These are phyloP conservation scores for Lecanicillium sp. DNA, from an alignment of 2,329 filamentous ascomycete genomes.

Conservation along the genomic window DNA sequence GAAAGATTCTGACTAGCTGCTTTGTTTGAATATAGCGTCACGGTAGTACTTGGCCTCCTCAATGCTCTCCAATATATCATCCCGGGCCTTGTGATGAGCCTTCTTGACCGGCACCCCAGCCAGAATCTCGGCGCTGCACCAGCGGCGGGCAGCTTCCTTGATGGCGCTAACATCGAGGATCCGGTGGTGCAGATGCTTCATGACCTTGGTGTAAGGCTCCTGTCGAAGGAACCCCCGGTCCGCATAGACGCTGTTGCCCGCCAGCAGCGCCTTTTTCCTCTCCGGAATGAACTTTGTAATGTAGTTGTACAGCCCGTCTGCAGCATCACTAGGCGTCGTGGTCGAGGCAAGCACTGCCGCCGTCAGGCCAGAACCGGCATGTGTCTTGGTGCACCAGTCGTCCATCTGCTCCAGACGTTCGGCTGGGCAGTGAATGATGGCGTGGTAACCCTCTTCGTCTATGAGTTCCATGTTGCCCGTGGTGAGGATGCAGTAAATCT, in stretches of 20 bases:
- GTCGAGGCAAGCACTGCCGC: conserved; percentile 65
- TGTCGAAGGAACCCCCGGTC: conserved; percentile 75
- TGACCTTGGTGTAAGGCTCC: conserved; percentile 64
- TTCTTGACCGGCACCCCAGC: conserved; percentile 33
- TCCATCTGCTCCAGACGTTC: conserved; percentile 71
- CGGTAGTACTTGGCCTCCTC: conserved; percentile 82
- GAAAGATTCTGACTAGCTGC: neutral
- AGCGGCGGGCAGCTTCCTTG: conserved; percentile 82
- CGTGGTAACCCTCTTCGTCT: conserved; percentile 71
- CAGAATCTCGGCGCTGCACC: conserved; percentile 56
- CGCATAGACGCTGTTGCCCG: conserved; percentile 89
- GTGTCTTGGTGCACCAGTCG: conserved; percentile 79
- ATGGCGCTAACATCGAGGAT: conserved; percentile 87
- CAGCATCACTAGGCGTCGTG: conserved; percentile 64
- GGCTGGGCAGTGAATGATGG: conserved; percentile 65
- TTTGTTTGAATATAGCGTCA: conserved; percentile 51
- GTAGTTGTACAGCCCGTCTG: conserved; percentile 67
- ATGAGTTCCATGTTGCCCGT: conserved; percentile 69
- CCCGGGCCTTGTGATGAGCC: conserved; percentile 70
- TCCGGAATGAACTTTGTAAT: conserved; percentile 65
- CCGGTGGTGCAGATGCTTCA: conserved; percentile 78
- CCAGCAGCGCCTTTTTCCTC: conserved; percentile 61
- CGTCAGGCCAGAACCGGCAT: conserved; percentile 75
- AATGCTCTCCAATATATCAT: conserved; percentile 94
- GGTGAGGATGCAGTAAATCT: conserved; percentile 89